Percentiles rank a stretch among this genome's conserved stretches.
phyloP scores from a whole-genome alignment of 495 filamentous ascomycete species.

The Parathielavia hyrcaniae region DNA sequence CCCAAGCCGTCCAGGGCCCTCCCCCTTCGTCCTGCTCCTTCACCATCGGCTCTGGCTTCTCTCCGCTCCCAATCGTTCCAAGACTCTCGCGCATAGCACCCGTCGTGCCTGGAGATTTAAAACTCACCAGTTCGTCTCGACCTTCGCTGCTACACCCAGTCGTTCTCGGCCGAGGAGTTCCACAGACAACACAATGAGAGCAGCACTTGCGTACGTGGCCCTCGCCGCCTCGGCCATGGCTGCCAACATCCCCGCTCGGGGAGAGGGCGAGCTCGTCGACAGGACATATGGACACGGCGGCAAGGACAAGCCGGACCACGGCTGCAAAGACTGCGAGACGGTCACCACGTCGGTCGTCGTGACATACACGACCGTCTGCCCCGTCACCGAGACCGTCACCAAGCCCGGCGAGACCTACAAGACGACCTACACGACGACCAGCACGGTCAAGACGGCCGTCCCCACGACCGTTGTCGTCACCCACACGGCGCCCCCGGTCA shows the following conservation, averaged over 20 bases:
- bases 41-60: constrained; percentile 18
- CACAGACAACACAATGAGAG: constrained; percentile 38
- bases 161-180: constrained; percentile 14
- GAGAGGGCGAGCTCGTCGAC: not conserved
- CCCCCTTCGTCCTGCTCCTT: constrained; percentile 23
- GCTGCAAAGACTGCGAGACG: constrained; percentile 25
- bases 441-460: constrained; percentile 29
- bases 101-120: constrained; percentile 14
- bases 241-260: constrained; percentile 20
- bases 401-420: constrained; percentile 35
- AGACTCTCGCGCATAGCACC: constrained; percentile 25
- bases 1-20: constrained; percentile 19
- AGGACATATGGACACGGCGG: constrained; percentile 12
- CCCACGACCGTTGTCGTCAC: constrained; percentile 27
- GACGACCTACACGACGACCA: constrained; percentile 45
- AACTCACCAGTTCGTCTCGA: constrained; percentile 11
- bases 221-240: constrained; percentile 39
- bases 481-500: constrained; percentile 24
- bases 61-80: constrained; percentile 41
- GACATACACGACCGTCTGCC: constrained; percentile 41
- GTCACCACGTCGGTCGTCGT: constrained; percentile 36
- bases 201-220: constrained; percentile 35
- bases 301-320: constrained; percentile 13
- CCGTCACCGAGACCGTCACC: constrained; percentile 39
- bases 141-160: constrained; percentile 26